Percentiles rank a stretch among this genome's conserved stretches.
phyloP scores from a whole-genome alignment of 2,329 filamentous ascomycete species.

The Cladosporium sp. region DNA sequence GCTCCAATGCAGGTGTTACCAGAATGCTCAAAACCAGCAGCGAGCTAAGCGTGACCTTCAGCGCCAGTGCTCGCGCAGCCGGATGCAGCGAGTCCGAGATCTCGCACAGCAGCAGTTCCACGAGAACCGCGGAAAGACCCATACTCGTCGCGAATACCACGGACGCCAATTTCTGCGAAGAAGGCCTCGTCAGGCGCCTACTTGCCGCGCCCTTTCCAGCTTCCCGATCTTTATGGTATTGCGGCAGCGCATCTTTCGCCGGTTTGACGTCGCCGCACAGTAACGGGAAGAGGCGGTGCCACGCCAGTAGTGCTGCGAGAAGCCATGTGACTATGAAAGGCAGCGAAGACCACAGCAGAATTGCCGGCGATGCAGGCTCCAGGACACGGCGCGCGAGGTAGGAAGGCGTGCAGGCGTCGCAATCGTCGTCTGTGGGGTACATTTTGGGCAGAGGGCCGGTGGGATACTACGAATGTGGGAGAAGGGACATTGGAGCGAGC shows the following conservation, averaged over 20 bases:
- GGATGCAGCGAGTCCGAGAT: conserved; percentile 74
- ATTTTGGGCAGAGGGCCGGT: conserved; percentile 29
- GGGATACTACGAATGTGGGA: not conserved
- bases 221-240: conserved; percentile 23
- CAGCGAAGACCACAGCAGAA: conserved; percentile 60
- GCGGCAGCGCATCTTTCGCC: conserved; percentile 57
- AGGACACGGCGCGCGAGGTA: conserved; percentile 42
- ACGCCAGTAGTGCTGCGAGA: conserved; percentile 61
- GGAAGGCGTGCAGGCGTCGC: conserved; percentile 60
- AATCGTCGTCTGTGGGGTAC: conserved; percentile 46
- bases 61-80: conserved; percentile 64
- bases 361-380: conserved; percentile 47
- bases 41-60: conserved; percentile 68
- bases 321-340: conserved; percentile 73
- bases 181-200: conserved; percentile 25
- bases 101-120: conserved; percentile 79
- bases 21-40: conserved; percentile 72
- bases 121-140: conserved; percentile 73
- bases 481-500: not conserved
- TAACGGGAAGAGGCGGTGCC: conserved; percentile 70
- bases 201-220: conserved; percentile 20
- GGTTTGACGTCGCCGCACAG: conserved; percentile 59
- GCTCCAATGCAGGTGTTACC: conserved; percentile 75
- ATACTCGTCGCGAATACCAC: conserved; percentile 74
- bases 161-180: conserved; percentile 41